Conservation (phyloP, 352 stramenopile genomes). For the Elongisporangium senticosum region DNA sequence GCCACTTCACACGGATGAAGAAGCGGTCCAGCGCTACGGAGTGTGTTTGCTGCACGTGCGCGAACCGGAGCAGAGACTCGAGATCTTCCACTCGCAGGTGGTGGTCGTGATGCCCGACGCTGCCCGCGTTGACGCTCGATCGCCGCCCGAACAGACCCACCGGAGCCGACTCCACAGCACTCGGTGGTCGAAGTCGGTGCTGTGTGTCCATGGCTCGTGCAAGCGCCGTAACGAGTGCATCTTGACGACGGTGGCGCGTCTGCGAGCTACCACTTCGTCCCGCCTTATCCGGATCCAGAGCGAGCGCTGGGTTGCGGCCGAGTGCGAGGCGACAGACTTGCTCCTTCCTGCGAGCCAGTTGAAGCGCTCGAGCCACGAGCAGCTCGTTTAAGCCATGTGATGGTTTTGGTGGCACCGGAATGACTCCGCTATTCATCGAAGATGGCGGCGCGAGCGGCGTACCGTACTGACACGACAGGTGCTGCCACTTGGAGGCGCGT, state of each 20-base stretch:
- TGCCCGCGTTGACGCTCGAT: background rate
- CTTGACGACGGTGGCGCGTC: background rate
- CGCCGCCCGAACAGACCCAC: too few relatives aligned
- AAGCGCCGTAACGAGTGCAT: constrained; percentile 13
- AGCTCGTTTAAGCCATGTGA: background rate
- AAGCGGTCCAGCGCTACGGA: constrained; percentile 29
- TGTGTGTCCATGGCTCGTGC: constrained; percentile 13
- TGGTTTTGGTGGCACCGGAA: too few relatives aligned
- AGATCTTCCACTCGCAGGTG: constrained; percentile 18
- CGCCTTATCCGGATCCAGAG: background rate
- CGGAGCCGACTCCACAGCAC: background rate
- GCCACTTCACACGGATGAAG: constrained; percentile 32
- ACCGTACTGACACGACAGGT: constrained; percentile 19
- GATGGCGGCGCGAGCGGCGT: background rate
- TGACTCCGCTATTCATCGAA: background rate
- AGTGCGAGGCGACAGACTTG: background rate
- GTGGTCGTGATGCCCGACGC: background rate
- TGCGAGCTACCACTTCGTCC: background rate
- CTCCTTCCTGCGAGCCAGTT: background rate
- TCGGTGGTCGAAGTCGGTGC: constrained; percentile 18
- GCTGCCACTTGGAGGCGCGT: constrained; percentile 30
- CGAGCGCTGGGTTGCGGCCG: background rate
- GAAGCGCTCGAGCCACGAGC: background rate
- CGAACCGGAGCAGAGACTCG: constrained; percentile 27
- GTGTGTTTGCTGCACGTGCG: constrained; percentile 16